These are phyloP conservation scores for Rubia occidens DNA, from an alignment of 305 asterid genomes.

Conservation along the genomic window DNA sequence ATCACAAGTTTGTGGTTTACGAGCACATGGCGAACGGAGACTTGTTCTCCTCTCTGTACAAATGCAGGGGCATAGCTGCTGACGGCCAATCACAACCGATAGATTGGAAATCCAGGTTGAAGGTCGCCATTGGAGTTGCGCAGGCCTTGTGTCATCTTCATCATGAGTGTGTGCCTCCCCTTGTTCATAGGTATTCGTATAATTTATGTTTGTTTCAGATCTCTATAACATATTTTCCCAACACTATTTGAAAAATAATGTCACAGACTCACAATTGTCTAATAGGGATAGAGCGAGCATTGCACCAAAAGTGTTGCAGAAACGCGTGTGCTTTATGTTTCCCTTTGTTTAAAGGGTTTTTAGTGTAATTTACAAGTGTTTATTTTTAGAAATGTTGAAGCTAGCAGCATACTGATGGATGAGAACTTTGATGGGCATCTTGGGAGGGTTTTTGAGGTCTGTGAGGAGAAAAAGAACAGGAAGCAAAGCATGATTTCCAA, in stretches of 20 bases:
- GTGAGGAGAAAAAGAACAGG: conserved; percentile 40
- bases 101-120: conserved; percentile 46
- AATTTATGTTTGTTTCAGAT: neutral
- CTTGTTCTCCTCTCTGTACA: conserved; percentile 33
- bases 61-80: conserved; percentile 23
- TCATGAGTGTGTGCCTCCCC: conserved; percentile 41
- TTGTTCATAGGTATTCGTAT: conserved; percentile 44
- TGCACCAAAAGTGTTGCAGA: no score
- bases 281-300: no score
- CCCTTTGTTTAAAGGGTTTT: neutral
- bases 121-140: conserved; percentile 44
- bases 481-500: conserved; percentile 49
- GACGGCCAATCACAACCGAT: neutral
- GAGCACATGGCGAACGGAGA: conserved; percentile 23
- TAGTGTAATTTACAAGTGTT: conserved; percentile 6
- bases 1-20: conserved; percentile 37
- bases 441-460: conserved; percentile 63
- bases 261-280: no score
- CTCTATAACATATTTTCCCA: no score
- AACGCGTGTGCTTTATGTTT: neutral
- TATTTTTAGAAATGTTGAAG: conserved; percentile 63
- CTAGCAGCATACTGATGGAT: conserved; percentile 81
- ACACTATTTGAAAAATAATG: no score
- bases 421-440: conserved; percentile 68
- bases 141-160: conserved; percentile 39